Base-by-base conservation (phyloP, 2,329 filamentous ascomycete genomes). In the Aciculosporium take region DNA sequence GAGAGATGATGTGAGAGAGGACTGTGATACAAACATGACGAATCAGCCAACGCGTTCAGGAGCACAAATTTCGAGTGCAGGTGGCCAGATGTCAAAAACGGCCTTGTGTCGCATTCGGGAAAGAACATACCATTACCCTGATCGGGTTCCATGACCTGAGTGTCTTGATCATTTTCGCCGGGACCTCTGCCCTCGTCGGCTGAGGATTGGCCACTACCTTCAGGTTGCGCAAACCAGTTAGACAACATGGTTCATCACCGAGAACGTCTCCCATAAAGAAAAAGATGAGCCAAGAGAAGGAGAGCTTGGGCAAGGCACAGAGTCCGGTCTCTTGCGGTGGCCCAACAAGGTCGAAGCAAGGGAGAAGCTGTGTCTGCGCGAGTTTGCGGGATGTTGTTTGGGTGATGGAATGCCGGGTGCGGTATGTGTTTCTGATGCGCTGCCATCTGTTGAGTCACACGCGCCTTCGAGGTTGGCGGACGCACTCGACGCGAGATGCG, bases 1-100 rank as follows among this genome's bases (percentile, higher is more conserved):
- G 91, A 40, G 88, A 94, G 57, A 98, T 96, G 64, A 98, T 94
- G 65, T 96, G 89, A 45, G 80, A 84, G 51, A 98, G 81, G 56
- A 98, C 91, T 94, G 40, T 37, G 24, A 35, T 20, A 30, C 8
- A 29, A 15, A 17, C 27, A 31, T 24, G 18, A 23, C 8, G 8
- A 3, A 33, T 41, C 18, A 36, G 25, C 25, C 18, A 35, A 18
- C 29, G 3, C 4, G 20, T 40, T 15, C 15, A 25, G 13, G 20
- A 29, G 9, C 15, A 25, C 21, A 7, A 33, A 30, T 7, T 23
- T 12, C 13, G 18, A n/a, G 20, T 12, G 20, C 38, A 17, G 12
- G 13, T 30, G 30, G 21, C 13, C 27, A 10, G 5, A 21, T 20
- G 32, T 3, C 17, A 10, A 15, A 25, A n/a, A 8, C 7, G 6